Evolutionary conservation across 768 basidiomycete species (phyloP), one percentile per base, ranked within the genome.

Genomic region (Lentinula boryana): DNA sequence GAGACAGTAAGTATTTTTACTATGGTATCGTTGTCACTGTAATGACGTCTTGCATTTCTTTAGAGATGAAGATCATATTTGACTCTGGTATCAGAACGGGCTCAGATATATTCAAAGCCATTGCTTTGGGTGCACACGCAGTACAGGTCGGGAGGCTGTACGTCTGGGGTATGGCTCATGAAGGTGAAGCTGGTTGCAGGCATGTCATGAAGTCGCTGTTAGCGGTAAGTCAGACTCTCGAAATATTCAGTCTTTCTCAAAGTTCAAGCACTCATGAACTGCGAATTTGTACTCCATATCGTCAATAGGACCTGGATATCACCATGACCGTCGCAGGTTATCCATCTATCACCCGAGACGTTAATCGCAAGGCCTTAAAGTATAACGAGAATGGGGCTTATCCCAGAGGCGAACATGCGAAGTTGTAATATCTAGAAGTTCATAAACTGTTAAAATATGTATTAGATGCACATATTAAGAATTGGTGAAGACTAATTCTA

Each of bases 71-170:
- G 1, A 75, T 84, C 58, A 70, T 83, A 23, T 82, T 80, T 62
- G 81, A 84, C 68, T 82, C 79, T n/a, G 81, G 83, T 9, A 74
- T 84, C 33, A 75, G 78, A 57, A 79, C 77, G 8, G 82, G 77
- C 3, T 66, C 81, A 4, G 81, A 84, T 62, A 69, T 82, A n/a
- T 78, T 82, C 72, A 83, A 84, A 71, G 83, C 84, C 3, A 68
- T 84, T 49, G 82, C 83, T 1, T 71, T 84, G 16, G 82, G 83
- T 21, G 82, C 82, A 15, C 77, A 84, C 61, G 78, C 76, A 2
- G 83, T 84, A 35, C 70, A 76, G 61, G 74, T 83, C 51, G 82
- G 83, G 5, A 69, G 82, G 18, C 67, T 80, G 31, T 80, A 73
- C 65, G 75, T 83, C 31, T 82, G 78, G 78, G 81, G 81, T 12